phyloP scores from a whole-genome alignment of 1,284 basidiomycete species.

The Psilocybe mexicana region DNA sequence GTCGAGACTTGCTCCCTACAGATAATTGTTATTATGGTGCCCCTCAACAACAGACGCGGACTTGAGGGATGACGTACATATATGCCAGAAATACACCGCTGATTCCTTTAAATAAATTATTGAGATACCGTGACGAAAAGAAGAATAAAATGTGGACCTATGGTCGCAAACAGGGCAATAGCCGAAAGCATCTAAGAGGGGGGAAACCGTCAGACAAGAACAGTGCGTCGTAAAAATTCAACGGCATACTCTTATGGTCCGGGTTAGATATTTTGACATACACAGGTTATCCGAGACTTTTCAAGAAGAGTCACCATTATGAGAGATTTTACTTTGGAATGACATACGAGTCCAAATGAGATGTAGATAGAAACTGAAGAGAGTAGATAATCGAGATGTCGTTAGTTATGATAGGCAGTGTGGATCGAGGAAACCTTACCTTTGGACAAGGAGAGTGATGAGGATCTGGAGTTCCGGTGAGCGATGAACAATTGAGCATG shows the following conservation, averaged over 20 bases:
- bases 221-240: background rate
- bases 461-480: background rate
- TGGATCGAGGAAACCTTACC: background rate
- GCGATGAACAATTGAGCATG: no score
- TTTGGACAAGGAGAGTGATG: background rate
- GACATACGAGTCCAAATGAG: background rate
- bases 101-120: background rate
- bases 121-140: background rate
- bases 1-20: background rate
- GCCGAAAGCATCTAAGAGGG: background rate
- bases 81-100: background rate
- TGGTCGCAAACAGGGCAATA: background rate
- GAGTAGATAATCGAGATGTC: background rate
- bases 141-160: background rate
- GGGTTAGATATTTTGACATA: background rate
- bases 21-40: background rate
- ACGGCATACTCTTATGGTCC: background rate
- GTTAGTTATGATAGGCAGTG: background rate
- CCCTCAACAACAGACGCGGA: background rate
- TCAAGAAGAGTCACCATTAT: background rate
- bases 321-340: background rate
- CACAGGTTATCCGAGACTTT: background rate
- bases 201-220: background rate
- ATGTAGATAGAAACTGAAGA: background rate
- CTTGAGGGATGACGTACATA: background rate